Conservation (phyloP, 805 yeast species). For the Candida methanosorbosa region DNA sequence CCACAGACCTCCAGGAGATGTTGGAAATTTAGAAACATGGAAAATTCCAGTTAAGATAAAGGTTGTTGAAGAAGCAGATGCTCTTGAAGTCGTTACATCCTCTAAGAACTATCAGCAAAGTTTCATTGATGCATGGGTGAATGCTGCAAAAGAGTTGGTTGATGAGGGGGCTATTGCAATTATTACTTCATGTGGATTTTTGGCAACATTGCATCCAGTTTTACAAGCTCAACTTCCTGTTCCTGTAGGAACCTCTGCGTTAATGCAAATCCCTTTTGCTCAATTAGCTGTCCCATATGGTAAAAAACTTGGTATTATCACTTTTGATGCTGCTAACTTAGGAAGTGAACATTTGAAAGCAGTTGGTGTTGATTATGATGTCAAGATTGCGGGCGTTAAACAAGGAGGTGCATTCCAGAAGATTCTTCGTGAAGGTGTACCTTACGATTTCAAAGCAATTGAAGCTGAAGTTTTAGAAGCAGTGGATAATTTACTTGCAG, state of each 20-base stretch:
- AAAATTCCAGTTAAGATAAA: constrained; percentile 16
- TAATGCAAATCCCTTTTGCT: constrained; percentile 21
- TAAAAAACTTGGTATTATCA: constrained; percentile 19
- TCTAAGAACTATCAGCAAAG: constrained; percentile 13
- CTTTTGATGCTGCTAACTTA: constrained; percentile 18
- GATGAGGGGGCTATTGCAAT: constrained; percentile 24
- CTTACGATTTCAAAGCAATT: constrained; percentile 15
- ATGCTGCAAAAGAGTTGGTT: constrained; percentile 16
- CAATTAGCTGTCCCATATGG: constrained; percentile 8
- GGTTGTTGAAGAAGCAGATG: constrained; percentile 13
- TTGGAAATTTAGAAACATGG: constrained; percentile 16
- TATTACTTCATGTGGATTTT: constrained; percentile 25
- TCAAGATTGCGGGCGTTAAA: constrained; percentile 14
- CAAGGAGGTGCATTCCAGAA: constrained; percentile 14
- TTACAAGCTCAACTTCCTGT: constrained; percentile 13
- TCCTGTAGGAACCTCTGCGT: constrained; percentile 23
- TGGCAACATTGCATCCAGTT: constrained; percentile 20
- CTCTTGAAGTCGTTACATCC: constrained; percentile 14
- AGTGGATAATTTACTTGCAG: constrained; percentile 11
- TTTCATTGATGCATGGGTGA: constrained; percentile 19
- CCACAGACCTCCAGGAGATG: constrained; percentile 23
- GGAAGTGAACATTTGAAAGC: constrained; percentile 20
- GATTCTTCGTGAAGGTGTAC: constrained; percentile 15
- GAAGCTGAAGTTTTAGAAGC: constrained; percentile 16
- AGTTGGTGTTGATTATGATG: constrained; percentile 15